Evolutionary conservation across 768 basidiomycete genomes (phyloP), one percentile per base, ranked within the genome.

Genomic region (Podaxis carcinomalis): DNA sequence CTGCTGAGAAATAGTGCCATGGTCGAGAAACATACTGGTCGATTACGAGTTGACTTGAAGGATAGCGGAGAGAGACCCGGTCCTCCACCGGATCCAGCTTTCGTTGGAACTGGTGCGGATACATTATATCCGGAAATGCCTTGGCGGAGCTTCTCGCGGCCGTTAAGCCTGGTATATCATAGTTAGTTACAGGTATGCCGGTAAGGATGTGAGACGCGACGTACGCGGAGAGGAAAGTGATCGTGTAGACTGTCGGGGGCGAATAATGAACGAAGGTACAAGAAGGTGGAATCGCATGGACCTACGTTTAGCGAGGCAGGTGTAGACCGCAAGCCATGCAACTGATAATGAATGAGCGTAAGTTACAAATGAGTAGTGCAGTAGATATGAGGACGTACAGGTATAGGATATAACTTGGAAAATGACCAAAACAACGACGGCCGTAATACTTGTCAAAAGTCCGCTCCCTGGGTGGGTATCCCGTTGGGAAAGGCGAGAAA

Each of bases 281-380:
- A 42, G 23, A 32, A 59, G n/a, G 19, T n/a, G 6, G 50, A 23
- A 37, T 14, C 19, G n/a, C 10, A 11, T 14, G 16, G 19, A 37
- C 32, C 7, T 25, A 56, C 55, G 25, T 27, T 56, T 56, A n/a
- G 55, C 55, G 21, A 56, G 55, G 11, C 55, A 56, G 25, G 39
- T 56, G 37, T 56, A 56, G n/a, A 56, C 40, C 14, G 55, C 55
- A n/a, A 56, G 55, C 35, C 54, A 42, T 10, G 47, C 47, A 23
- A 49, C 47, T 49, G 13, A 25, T 19, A 13, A 7, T 11, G 4
- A 23, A 6, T 49, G 47, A 49, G 21, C 13, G 21, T 19, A 21
- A 27, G 25, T 42, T 13, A 7, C 40, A 42, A 42, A 42, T 14
- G 40, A 27, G 11, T 4, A 49, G 9, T 25, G 47, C 21, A 49